A percentile compares a stretch with the other conserved stretches of the same genome.
phyloP scores from a whole-genome alignment of 176 grass and related monocot species.

The Raddia guianensis region DNA sequence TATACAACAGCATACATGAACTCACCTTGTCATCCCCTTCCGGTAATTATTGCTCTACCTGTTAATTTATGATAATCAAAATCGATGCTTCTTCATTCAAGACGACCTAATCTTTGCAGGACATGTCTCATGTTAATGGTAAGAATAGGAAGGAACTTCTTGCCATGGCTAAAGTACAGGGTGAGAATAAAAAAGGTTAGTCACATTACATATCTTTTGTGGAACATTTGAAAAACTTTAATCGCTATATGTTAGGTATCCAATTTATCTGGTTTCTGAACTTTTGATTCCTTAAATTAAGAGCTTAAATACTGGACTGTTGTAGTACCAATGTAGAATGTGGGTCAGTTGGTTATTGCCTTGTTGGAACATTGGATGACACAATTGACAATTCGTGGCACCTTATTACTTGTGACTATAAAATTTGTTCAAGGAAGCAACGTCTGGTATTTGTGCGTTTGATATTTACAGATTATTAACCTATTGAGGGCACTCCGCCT shows the following conservation, averaged over 20 bases:
- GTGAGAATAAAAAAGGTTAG: slow-evolving; percentile 92
- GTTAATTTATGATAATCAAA: slow-evolving; percentile 35
- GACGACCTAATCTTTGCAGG: slow-evolving; percentile 50
- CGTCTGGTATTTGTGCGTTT: background rate
- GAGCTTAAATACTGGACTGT: slow-evolving; percentile 3
- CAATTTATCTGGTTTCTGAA: background rate
- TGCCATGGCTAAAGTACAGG: slow-evolving; percentile 99
- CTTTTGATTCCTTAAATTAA: slow-evolving; percentile 14
- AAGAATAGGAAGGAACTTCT: slow-evolving; percentile 99
- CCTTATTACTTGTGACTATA: background rate
- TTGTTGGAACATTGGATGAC: background rate
- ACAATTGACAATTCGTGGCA: background rate
- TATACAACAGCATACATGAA: slow-evolving; percentile 91
- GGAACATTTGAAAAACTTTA: background rate
- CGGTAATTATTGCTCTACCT: slow-evolving; percentile 57
- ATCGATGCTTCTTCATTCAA: slow-evolving; percentile 36
- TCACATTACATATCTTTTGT: slow-evolving; percentile 25
- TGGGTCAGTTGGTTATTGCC: slow-evolving; percentile 3
- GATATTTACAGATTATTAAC: background rate
- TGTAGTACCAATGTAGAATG: background rate
- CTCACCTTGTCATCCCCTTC: slow-evolving; percentile 98
- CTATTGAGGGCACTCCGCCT: background rate
- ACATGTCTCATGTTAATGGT: slow-evolving; percentile 95
- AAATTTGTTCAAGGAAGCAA: background rate
- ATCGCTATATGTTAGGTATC: too few species aligned